These are phyloP conservation scores for Russula compacta DNA, from an alignment of 768 basidiomycete species.

Conservation along the genomic window DNA sequence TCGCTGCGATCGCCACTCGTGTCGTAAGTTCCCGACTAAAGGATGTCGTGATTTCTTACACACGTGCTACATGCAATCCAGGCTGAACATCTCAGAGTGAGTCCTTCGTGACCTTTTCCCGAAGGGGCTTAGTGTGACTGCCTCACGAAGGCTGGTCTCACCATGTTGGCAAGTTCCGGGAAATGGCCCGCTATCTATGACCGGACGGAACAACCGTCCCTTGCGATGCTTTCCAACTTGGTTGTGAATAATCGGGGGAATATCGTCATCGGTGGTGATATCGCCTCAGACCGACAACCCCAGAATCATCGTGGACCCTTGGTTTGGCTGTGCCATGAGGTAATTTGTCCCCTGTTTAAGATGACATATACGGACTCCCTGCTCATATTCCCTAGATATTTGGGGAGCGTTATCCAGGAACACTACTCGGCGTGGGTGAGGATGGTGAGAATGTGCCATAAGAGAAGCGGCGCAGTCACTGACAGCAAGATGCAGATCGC, in stretches of 20 bases:
- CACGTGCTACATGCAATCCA: not conserved
- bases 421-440: slow-evolving; percentile 5
- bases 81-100: slow-evolving; percentile 6
- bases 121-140: not conserved
- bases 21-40: slow-evolving; percentile 2
- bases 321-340: slow-evolving; percentile 14
- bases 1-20: slow-evolving; percentile 6
- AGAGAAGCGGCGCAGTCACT: not conserved
- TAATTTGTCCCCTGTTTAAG: not conserved
- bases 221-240: slow-evolving; percentile 11
- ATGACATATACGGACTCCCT: too few species aligned
- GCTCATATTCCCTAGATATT: not conserved
- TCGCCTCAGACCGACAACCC: not conserved
- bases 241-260: slow-evolving; percentile 10
- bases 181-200: slow-evolving; percentile 1
- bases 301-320: slow-evolving; percentile 8
- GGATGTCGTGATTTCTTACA: not conserved
- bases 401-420: slow-evolving; percentile 10
- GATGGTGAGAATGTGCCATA: not conserved
- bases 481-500: not conserved
- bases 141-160: not conserved
- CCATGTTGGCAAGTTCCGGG: slow-evolving; percentile 3
- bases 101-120: not conserved
- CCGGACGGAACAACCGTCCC: not conserved
- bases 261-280: slow-evolving; percentile 11